A percentile compares a stretch with the other conserved stretches of the same genome.
Evolutionary conservation across 2,329 filamentous ascomycete species (phyloP).

Genomic region (Aspergillus arachidicola): DNA sequence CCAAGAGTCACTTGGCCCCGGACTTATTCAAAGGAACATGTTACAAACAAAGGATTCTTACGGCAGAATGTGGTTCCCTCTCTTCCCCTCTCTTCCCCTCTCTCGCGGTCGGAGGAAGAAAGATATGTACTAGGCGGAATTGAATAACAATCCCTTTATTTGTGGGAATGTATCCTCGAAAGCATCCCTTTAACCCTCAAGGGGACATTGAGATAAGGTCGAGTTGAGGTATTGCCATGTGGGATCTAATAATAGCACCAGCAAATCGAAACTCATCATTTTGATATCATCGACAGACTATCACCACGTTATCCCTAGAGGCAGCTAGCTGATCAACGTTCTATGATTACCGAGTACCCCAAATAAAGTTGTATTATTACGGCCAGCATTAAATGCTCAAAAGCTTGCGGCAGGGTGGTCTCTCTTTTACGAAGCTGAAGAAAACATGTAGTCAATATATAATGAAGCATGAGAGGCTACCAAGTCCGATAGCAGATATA

Average conservation of each 20-base stretch:
- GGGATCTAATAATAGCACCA: neutral
- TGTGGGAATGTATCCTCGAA: neutral
- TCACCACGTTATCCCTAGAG: neutral
- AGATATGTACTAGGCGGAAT: neutral
- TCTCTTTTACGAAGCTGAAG: neutral
- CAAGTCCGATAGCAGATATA: neutral
- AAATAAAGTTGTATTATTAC: neutral
- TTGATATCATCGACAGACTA: too few species aligned
- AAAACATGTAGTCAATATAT: neutral
- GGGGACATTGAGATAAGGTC: neutral
- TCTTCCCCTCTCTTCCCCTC: neutral
- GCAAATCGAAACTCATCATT: neutral
- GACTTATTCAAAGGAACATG: too few species aligned
- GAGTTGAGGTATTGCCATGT: neutral
- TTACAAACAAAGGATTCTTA: neutral
- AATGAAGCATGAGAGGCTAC: neutral
- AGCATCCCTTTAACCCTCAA: neutral
- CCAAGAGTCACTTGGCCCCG: too few species aligned
- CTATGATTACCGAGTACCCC: neutral
- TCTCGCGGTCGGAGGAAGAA: neutral
- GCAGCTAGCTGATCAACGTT: too few species aligned
- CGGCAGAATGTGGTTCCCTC: neutral
- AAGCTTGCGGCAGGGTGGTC: neutral
- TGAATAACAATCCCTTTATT: neutral
- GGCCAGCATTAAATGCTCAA: neutral